phyloP scores from a whole-genome alignment of 306 rosid species.

The Arachis stenosperma region DNA sequence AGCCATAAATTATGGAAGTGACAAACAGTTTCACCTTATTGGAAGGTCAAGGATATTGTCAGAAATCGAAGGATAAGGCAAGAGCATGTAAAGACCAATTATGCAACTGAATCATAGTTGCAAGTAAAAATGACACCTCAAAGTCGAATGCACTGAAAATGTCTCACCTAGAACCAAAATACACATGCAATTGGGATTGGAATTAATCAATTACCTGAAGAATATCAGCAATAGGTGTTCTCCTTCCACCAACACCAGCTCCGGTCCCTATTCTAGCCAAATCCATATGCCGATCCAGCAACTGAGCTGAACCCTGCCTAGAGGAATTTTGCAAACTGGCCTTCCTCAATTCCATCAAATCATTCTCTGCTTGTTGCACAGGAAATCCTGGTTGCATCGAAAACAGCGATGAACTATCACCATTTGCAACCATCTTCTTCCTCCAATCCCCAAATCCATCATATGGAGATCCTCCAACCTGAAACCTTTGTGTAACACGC shows the following conservation, averaged over 20 bases:
- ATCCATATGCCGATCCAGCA: constrained; percentile 56
- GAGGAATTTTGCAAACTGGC: constrained; percentile 56
- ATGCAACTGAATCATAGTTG: not conserved
- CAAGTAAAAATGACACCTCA: constrained; percentile 2
- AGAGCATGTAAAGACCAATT: constrained; percentile 13
- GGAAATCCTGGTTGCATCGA: constrained; percentile 78
- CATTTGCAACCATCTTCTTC: constrained; percentile 52
- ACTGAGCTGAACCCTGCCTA: constrained; percentile 56
- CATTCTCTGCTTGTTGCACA: constrained; percentile 65
- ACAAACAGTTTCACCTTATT: constrained; percentile 28
- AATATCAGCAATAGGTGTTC: constrained; percentile 80
- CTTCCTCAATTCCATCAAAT: constrained; percentile 67
- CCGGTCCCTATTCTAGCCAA: constrained; percentile 51
- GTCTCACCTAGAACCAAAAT: not conserved
- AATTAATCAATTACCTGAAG: constrained; percentile 62
- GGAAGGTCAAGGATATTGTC: constrained; percentile 20
- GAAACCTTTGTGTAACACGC: constrained; percentile 93
- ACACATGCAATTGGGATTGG: constrained; percentile 1
- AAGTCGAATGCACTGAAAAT: constrained; percentile 9
- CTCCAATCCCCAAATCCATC: constrained; percentile 77
- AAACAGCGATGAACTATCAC: constrained; percentile 67
- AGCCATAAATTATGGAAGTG: constrained; percentile 10
- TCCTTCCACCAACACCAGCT: constrained; percentile 69
- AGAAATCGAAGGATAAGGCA: not conserved
- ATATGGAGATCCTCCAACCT: constrained; percentile 59